Conservation (phyloP, 2,329 filamentous ascomycete species). For the Stagonosporopsis tanaceti region DNA sequence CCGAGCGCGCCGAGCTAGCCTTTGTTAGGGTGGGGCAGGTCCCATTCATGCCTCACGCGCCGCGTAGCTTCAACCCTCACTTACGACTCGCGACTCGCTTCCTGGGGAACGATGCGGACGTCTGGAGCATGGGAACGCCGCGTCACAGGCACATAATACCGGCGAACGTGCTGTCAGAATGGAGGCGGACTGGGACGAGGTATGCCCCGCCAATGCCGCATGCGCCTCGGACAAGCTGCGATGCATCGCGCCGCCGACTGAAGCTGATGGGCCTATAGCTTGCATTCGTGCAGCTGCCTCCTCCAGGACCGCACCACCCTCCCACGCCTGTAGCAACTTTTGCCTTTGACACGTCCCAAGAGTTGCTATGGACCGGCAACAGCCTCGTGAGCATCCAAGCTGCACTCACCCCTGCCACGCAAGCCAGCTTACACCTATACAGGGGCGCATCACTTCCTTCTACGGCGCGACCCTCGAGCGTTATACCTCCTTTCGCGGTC, state of each 20-base stretch:
- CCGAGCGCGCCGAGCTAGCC: conserved; percentile 12
- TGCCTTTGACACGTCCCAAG: conserved; percentile 87
- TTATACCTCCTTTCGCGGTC: conserved; percentile 90
- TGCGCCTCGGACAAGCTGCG: conserved; percentile 11
- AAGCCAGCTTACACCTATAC: conserved; percentile 20
- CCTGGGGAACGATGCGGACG: conserved; percentile 26
- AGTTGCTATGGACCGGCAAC: conserved; percentile 92
- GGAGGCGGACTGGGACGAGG: conserved; percentile 63
- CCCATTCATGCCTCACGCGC: conserved; percentile 26
- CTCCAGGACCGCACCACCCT: conserved; percentile 71
- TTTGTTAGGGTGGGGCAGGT: conserved; percentile 9
- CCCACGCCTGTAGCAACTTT: conserved; percentile 78
- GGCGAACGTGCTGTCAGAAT: conserved; percentile 48
- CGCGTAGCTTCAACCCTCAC: conserved; percentile 32
- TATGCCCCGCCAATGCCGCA: conserved; percentile 30
- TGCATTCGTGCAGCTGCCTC: conserved; percentile 80
- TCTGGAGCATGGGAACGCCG: conserved; percentile 40
- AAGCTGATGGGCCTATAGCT: conserved; percentile 62
- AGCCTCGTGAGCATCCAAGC: conserved; percentile 71
- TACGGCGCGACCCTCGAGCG: conserved; percentile 83
- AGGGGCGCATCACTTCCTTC: conserved; percentile 91
- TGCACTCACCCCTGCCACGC: conserved; percentile 2
- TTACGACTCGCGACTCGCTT: conserved; percentile 30
- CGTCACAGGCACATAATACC: conserved; percentile 21
- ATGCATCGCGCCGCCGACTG: not conserved